These are phyloP conservation scores for Paramecium tetraurelia DNA, from an alignment of 73 alveolate genomes.

Conservation along the genomic window DNA sequence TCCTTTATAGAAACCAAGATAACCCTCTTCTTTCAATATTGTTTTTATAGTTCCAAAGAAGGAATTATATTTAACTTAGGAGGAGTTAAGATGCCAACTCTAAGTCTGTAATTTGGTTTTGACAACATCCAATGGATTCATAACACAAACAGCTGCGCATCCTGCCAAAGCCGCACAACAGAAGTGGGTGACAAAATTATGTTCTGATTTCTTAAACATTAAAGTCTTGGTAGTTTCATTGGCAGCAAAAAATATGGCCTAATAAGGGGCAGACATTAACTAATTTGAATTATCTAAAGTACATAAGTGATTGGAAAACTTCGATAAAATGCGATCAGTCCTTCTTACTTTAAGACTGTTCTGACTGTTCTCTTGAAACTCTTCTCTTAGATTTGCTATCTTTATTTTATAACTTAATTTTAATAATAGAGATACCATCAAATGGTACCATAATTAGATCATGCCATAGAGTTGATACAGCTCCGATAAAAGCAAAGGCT, in stretches of 20 bases:
- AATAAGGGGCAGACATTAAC: slow-evolving; percentile 83
- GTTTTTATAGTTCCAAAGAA: slow-evolving; percentile 36
- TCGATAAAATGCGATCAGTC: slow-evolving; percentile 70
- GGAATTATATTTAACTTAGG: slow-evolving; percentile 16
- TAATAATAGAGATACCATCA: slow-evolving; percentile 66
- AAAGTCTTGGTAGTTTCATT: slow-evolving; percentile 81
- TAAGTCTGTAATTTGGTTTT: slow-evolving; percentile 84
- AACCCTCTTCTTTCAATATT: slow-evolving; percentile 60
- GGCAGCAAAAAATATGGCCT: slow-evolving; percentile 76
- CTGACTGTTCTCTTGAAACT: slow-evolving; percentile 30
- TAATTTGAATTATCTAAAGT: not conserved
- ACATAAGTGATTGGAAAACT: slow-evolving; percentile 81
- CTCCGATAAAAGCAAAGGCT: slow-evolving; percentile 77
- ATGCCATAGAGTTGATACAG: slow-evolving; percentile 78
- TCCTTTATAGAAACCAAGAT: slow-evolving; percentile 63
- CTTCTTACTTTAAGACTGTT: slow-evolving; percentile 73
- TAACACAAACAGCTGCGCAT: slow-evolving; percentile 76
- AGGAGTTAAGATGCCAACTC: slow-evolving; percentile 28
- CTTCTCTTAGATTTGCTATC: slow-evolving; percentile 71
- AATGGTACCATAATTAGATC: slow-evolving; percentile 86
- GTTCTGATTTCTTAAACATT: slow-evolving; percentile 43
- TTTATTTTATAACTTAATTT: slow-evolving; percentile 74
- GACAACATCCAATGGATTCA: slow-evolving; percentile 88
- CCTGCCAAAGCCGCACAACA: slow-evolving; percentile 87
- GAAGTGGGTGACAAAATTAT: slow-evolving; percentile 74